Evolutionary conservation across 2,329 filamentous ascomycete genomes (phyloP).

Genomic region (Arthrobotrys pseudoclavata): DNA sequence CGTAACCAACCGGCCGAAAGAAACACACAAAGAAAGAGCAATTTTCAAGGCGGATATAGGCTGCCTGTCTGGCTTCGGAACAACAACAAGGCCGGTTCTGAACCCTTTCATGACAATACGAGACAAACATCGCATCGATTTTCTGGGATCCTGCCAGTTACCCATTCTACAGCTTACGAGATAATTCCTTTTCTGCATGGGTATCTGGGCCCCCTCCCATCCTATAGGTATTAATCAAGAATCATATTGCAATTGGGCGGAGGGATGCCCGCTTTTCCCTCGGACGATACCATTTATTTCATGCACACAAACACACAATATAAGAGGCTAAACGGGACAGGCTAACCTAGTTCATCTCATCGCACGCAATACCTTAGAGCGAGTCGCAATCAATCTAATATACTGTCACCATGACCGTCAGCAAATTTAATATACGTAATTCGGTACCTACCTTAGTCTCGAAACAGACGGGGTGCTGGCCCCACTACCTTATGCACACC

Average conservation of each 20-base stretch:
- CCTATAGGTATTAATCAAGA: neutral
- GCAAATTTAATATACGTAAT: neutral
- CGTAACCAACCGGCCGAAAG: constrained; percentile 4
- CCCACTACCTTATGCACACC: neutral
- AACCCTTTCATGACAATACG: constrained; percentile 12
- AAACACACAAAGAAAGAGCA: neutral
- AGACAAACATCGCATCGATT: constrained; percentile 9
- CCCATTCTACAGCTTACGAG: neutral
- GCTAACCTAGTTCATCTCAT: neutral
- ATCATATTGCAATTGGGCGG: neutral
- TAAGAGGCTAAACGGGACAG: constrained; percentile 15
- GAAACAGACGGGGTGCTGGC: neutral
- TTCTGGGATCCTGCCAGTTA: neutral
- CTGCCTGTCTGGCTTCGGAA: neutral
- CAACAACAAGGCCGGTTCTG: constrained; percentile 7
- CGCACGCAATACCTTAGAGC: constrained; percentile 22
- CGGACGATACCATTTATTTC: neutral
- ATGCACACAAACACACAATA: neutral
- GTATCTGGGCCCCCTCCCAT: neutral
- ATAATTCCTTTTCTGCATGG: constrained; percentile 1
- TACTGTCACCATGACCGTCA: neutral
- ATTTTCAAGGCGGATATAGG: neutral
- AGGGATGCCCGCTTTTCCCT: constrained; percentile 15
- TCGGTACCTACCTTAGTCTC: constrained; percentile 4
- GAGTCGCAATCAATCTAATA: constrained; percentile 1